Evolutionary conservation across 2,329 filamentous ascomycete genomes (phyloP).

Genomic region (Nemania diffusa): DNA sequence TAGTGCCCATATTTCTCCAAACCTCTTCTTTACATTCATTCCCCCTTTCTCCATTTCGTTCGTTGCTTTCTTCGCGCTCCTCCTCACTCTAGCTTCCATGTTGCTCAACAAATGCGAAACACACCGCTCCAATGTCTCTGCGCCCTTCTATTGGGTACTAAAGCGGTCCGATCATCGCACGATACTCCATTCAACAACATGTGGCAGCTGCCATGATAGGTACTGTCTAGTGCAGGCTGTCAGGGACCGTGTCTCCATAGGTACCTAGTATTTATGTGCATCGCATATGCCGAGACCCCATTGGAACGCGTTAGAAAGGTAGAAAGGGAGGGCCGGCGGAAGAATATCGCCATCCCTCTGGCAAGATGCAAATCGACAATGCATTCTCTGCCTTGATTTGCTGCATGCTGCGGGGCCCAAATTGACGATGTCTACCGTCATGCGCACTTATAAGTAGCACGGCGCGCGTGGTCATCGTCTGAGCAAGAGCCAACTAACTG

Average conservation of each 20-base stretch:
- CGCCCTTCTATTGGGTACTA: background rate
- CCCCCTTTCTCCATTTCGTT: background rate
- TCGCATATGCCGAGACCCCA: conserved; percentile 10
- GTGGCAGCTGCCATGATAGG: conserved; percentile 19
- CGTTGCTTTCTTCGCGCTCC: background rate
- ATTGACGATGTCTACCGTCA: background rate
- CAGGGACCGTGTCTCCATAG: conserved; percentile 19
- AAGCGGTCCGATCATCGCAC: conserved; percentile 31
- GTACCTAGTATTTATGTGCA: conserved; percentile 13
- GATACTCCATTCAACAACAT: conserved; percentile 30
- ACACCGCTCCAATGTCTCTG: conserved; percentile 26
- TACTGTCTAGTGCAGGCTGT: background rate
- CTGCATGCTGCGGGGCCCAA: background rate
- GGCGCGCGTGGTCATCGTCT: background rate
- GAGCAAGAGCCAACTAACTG: background rate
- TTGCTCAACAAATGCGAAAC: conserved; percentile 36
- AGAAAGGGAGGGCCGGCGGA: background rate
- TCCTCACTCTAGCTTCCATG: background rate
- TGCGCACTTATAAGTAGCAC: background rate
- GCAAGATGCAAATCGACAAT: background rate
- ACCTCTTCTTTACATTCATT: background rate
- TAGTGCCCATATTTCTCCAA: background rate
- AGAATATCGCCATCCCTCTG: background rate
- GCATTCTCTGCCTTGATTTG: background rate
- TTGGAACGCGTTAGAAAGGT: conserved; percentile 13